Percentiles rank a stretch among this genome's conserved stretches.
Evolutionary conservation across 2,329 filamentous ascomycete species (phyloP).

Genomic region (Xylariales sp.): DNA sequence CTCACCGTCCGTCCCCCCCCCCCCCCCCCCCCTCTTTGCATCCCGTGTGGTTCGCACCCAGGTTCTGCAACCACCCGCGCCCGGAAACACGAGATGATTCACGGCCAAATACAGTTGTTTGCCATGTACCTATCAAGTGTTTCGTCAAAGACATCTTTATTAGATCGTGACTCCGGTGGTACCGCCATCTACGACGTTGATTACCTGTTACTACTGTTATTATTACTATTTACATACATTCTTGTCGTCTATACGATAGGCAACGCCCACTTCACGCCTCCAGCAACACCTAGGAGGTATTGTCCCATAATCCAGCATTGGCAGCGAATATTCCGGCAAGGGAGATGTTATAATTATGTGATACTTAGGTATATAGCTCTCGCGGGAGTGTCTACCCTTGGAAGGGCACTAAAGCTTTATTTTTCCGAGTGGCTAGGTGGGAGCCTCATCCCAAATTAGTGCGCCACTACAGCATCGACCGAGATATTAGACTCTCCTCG

Average conservation of each 20-base stretch:
- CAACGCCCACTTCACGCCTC: background rate
- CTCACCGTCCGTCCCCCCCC: too few relatives aligned
- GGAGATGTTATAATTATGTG: background rate
- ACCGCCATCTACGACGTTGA: slow-evolving; percentile 6
- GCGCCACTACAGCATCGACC: too few relatives aligned
- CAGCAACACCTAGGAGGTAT: background rate
- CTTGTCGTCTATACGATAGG: too few relatives aligned
- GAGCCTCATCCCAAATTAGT: background rate
- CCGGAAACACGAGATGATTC: slow-evolving; percentile 36
- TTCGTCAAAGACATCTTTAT: slow-evolving; percentile 28
- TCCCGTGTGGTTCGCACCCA: slow-evolving; percentile 2
- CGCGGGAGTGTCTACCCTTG: background rate
- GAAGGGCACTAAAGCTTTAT: background rate
- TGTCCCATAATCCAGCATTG: slow-evolving; percentile 18
- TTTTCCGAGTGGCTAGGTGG: background rate
- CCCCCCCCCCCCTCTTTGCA: background rate
- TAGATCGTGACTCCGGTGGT: slow-evolving; percentile 7
- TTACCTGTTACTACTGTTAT: slow-evolving; percentile 4
- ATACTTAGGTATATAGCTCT: background rate
- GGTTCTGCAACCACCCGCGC: slow-evolving; percentile 41
- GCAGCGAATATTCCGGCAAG: background rate
- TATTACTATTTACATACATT: too few relatives aligned
- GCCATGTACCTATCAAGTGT: slow-evolving; percentile 33
- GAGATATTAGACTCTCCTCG: slow-evolving; percentile 2
- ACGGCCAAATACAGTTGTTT: slow-evolving; percentile 40